Conservation (phyloP, 257 asterid genomes). For the Linderniella brevidens region DNA sequence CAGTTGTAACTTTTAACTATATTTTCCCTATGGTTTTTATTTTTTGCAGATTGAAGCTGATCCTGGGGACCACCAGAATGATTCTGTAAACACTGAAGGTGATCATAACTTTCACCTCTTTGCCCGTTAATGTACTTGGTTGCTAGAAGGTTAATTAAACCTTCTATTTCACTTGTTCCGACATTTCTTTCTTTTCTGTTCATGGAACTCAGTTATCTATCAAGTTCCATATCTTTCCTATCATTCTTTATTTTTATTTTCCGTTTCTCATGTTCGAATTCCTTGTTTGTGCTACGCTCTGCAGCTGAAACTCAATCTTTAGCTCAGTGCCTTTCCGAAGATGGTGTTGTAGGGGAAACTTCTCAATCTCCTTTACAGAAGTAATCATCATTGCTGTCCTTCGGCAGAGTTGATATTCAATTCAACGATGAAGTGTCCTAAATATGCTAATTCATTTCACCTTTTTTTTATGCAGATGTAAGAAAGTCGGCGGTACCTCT, state of each 20-base stretch:
- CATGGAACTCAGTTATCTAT: too few species aligned
- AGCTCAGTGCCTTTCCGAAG: conserved; percentile 18
- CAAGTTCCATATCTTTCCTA: neutral
- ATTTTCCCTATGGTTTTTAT: neutral
- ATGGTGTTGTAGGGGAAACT: conserved; percentile 23
- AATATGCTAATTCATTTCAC: conserved; percentile 5
- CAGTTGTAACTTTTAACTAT: neutral
- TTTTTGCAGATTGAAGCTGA: conserved; percentile 33
- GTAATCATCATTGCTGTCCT: too few species aligned
- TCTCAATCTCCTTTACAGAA: neutral
- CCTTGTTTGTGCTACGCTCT: neutral
- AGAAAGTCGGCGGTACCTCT: conserved; percentile 21
- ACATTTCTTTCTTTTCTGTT: too few species aligned
- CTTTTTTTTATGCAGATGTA: conserved; percentile 18
- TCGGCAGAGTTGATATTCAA: too few species aligned
- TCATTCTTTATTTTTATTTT: neutral
- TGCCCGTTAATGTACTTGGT: neutral
- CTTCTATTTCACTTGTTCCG: neutral
- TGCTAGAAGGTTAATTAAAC: neutral
- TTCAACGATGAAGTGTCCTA: neutral
- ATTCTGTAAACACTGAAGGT: conserved; percentile 43
- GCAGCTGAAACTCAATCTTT: conserved; percentile 29
- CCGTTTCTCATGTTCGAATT: neutral
- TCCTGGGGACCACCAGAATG: conserved; percentile 16
- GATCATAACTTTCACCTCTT: neutral